Evolutionary conservation across 2,329 filamentous ascomycete species (phyloP).

Genomic region (Cytospora piceae): DNA sequence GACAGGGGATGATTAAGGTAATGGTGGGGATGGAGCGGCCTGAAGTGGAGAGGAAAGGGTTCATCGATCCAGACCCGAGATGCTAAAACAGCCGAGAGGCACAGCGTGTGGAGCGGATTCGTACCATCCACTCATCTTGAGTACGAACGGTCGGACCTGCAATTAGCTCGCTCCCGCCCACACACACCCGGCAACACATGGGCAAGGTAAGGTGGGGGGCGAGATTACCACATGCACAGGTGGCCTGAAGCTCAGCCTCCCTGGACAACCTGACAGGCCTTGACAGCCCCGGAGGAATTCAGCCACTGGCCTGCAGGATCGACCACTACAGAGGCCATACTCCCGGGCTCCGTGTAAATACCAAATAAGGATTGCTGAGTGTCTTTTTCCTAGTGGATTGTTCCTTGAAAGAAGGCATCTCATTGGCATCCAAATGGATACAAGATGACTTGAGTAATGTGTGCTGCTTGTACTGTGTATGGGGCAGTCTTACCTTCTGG

Average conservation of each 20-base stretch:
- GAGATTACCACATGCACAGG: slow-evolving; percentile 22
- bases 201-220: background rate
- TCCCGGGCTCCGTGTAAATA: background rate
- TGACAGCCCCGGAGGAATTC: slow-evolving; percentile 1
- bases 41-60: slow-evolving; percentile 18
- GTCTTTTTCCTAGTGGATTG: slow-evolving; percentile 4
- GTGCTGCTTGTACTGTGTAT: slow-evolving; percentile 7
- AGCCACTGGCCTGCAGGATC: slow-evolving; percentile 16
- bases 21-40: slow-evolving; percentile 25
- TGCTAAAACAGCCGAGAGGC: slow-evolving; percentile 28
- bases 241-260: slow-evolving; percentile 14
- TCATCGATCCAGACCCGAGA: slow-evolving; percentile 14
- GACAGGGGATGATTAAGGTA: slow-evolving; percentile 23
- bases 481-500: slow-evolving; percentile 25
- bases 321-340: background rate
- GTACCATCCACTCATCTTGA: slow-evolving; percentile 3
- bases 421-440: slow-evolving; percentile 19
- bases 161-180: slow-evolving; percentile 14
- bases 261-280: slow-evolving; percentile 17
- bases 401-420: slow-evolving; percentile 1
- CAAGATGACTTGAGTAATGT: background rate
- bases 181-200: background rate
- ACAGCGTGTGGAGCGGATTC: slow-evolving; percentile 13
- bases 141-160: slow-evolving; percentile 6
- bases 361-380: slow-evolving; percentile 5